Base-by-base conservation (phyloP, 2,329 filamentous ascomycete species). In the Aspergillus bombycis region DNA sequence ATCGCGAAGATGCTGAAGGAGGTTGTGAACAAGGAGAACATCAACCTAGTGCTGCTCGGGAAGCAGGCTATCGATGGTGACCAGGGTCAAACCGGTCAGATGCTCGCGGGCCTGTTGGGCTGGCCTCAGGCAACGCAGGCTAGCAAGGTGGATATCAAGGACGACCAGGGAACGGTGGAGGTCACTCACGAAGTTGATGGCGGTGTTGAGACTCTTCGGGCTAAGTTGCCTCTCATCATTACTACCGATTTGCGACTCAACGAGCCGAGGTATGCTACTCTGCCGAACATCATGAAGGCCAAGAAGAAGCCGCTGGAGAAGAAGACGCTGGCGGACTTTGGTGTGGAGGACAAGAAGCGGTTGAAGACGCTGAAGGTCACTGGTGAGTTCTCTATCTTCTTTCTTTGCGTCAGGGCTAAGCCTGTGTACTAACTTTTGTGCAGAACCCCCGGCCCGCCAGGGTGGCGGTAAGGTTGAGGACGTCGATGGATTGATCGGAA, bases 221-320 rank as follows among this genome's bases (percentile, higher is more conserved):
- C 92, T 1, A 92, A 91, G 83, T 81, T 99, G 79, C 95, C 95
- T 0, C 89, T 98, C 89, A 83, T 99, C 58, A 91, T 99, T 72
- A 99, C 95, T 65, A 97, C 95, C 66, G 95, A 99, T 83, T 79
- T 99, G 81, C 84, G 95, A 58, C 83, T 99, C 78, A 99, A 99
- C 76, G 93, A 96, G 86, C 95, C 95, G 64, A 85, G 95, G 68
- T 99, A 97, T 79, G 95, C 94, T 26, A 97, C 89, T 80, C 79
- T 99, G 86, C 94, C 94, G 57, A 98, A 98, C 78, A 98, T 99
- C 69, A 99, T 99, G 95, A 99, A 98, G 90, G 95, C 95, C 59
- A 99, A 99, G 91, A 99, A 98, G 91, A 99, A 99, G 91, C 92
- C 92, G 75, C 76, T 99, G 72, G 93, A 95, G 74, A 98, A 97